Evolutionary conservation across 73 alveolate genomes (phyloP).

Genomic region (Diophrys sp.): DNA sequence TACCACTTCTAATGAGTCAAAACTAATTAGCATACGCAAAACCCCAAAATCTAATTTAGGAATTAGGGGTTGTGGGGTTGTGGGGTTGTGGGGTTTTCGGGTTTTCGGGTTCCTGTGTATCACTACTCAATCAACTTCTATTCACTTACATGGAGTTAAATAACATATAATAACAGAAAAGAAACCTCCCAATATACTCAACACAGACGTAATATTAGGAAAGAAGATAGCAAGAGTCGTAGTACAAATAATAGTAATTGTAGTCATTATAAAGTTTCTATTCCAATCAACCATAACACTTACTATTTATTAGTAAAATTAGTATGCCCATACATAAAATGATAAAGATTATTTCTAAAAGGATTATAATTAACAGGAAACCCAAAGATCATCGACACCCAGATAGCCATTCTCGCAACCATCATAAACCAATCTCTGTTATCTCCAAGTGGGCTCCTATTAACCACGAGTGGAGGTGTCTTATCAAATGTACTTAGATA

Average conservation of each 20-base stretch:
- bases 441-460: constrained; percentile 15
- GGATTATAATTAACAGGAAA: constrained; percentile 47
- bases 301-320: constrained; percentile 36
- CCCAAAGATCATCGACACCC: constrained; percentile 26
- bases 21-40: no score
- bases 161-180: constrained; percentile 23
- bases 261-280: constrained; percentile 12
- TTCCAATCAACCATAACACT: neutral
- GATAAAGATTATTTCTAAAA: constrained; percentile 22
- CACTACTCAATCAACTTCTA: no score
- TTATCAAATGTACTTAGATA: constrained; percentile 32
- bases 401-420: constrained; percentile 18
- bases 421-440: constrained; percentile 14
- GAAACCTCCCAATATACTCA: constrained; percentile 49
- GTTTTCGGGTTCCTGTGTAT: no score
- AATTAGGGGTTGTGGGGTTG: no score
- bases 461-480: constrained; percentile 31
- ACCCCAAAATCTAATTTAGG: no score
- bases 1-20: neutral
- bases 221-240: constrained; percentile 29
- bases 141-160: constrained; percentile 29
- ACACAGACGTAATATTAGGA: constrained; percentile 31
- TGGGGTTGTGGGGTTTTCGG: no score
- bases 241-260: neutral
- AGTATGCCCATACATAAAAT: constrained; percentile 21